These are phyloP conservation scores for Plasmodium berghei DNA, from an alignment of 169 alveolate genomes.

Conservation along the genomic window DNA sequence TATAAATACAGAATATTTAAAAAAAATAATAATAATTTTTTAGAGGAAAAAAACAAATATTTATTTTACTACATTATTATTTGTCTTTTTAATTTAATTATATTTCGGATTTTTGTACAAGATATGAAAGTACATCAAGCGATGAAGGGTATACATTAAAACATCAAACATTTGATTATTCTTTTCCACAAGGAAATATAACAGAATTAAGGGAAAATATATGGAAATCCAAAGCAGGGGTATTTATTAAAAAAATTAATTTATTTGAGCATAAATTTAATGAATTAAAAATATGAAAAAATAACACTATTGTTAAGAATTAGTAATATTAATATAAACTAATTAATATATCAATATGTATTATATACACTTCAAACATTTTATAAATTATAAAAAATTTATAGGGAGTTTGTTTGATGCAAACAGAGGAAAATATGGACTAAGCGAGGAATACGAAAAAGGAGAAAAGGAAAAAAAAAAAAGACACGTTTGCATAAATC, in stretches of 20 bases:
- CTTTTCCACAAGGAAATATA: conserved; percentile 9
- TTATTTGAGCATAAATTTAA: too few relatives aligned
- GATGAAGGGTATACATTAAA: conserved; percentile 2
- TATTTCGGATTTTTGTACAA: not conserved
- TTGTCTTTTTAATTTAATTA: too few relatives aligned
- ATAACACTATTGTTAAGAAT: too few relatives aligned
- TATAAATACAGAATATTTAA: not conserved
- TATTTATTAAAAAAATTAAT: not conserved
- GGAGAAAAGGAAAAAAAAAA: conserved; percentile 2
- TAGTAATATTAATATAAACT: not conserved
- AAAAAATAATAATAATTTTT: not conserved
- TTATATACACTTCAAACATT: too few relatives aligned
- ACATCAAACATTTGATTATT: not conserved
- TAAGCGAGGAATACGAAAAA: not conserved
- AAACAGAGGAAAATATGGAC: conserved; percentile 28
- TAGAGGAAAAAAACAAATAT: not conserved
- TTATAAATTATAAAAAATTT: not conserved
- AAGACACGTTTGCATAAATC: not conserved
- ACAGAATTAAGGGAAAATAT: conserved; percentile 42
- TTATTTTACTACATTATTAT: too few relatives aligned
- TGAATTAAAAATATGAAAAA: too few relatives aligned
- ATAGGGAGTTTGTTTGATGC: conserved; percentile 70
- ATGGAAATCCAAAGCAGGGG: conserved; percentile 78
- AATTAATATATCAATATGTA: too few relatives aligned
- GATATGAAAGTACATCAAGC: conserved; percentile 72